Evolutionary conservation across 441 rosid genomes (phyloP), one percentile per base, ranked within the genome.

Genomic region (Hura crepitans): DNA sequence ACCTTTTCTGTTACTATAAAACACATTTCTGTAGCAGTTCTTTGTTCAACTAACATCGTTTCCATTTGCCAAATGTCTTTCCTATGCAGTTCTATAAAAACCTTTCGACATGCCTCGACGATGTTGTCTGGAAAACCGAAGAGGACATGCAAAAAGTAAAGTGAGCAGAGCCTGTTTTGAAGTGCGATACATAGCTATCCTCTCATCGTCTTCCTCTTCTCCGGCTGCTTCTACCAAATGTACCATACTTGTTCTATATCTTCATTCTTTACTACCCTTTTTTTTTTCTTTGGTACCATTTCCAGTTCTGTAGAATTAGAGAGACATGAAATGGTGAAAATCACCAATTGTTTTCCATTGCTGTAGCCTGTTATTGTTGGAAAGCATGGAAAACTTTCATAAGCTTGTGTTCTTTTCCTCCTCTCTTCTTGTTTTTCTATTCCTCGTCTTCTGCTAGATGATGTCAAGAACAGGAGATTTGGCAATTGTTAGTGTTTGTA

Each of bases 61-160:
- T 25, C 1, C 10, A 28, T 62, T 47, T 27, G 54, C 0, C 2
- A 2, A 12, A 9, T 65, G 69, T 49, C 31, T 61, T 68, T 59
- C 23, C 54, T 72, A 39, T 74, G 85, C 92, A 93, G 98, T 91
- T 93, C 83, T 89, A 89, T 72, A 89, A 91, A 71, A 88, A 72
- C 72, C 98, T 93, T 25, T 88, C 97, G 5, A 85, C 87, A 57
- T 69, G 82, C 75, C 95, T 93, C 7, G 87, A 88, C 58, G 86
- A 84, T 71, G 88, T 93, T 49, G 92, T 93, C 0, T 93, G 98
- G 98, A 91, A 85, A 62, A 91, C 88, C 5, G 96, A 89, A 77
- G 97, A 93, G 72, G 92, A 83, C 68, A 82, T 84, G 92, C 87
- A 85, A 74, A 69, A 77, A 66, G 68, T 67, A 71, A 76, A 85